Conservation (phyloP, 306 rosid species). For the Cucurbita ficifolia region DNA sequence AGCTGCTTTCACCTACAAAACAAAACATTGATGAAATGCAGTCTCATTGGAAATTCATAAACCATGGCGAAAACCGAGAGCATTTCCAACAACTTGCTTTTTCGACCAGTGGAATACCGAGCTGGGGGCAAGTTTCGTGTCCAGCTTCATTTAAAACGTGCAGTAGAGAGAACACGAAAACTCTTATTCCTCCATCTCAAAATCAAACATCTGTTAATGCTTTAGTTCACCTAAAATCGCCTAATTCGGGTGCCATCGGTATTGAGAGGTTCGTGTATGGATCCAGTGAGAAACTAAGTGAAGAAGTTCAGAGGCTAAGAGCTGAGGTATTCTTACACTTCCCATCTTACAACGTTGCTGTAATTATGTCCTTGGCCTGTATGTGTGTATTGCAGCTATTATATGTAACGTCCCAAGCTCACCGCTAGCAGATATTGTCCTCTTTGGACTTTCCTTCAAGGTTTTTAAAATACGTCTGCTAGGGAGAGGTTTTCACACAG, state of each 20-base stretch:
- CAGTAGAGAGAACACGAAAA: slow-evolving; percentile 23
- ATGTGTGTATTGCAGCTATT: background rate
- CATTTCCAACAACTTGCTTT: slow-evolving; percentile 22
- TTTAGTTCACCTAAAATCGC: slow-evolving; percentile 13
- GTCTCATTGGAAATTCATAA: slow-evolving; percentile 31
- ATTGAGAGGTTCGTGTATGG: slow-evolving; percentile 18
- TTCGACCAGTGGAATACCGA: slow-evolving; percentile 22
- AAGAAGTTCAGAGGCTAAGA: slow-evolving; percentile 54
- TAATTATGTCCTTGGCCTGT: background rate
- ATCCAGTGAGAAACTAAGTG: slow-evolving; percentile 35
- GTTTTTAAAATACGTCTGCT: too few relatives aligned
- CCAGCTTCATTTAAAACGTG: slow-evolving; percentile 28
- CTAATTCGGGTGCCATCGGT: slow-evolving; percentile 3
- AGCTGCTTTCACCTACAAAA: slow-evolving; percentile 14
- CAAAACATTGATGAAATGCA: slow-evolving; percentile 40
- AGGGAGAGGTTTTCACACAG: too few relatives aligned
- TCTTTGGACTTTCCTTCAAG: too few relatives aligned
- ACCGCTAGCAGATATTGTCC: too few relatives aligned
- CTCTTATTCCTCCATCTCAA: slow-evolving; percentile 18
- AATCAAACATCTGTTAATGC: slow-evolving; percentile 15
- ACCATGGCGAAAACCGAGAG: slow-evolving; percentile 26
- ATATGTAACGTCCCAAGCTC: background rate
- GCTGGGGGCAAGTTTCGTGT: slow-evolving; percentile 71
- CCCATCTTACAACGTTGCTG: background rate
- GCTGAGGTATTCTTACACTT: slow-evolving; percentile 30